Base-by-base conservation (phyloP, 2,329 filamentous ascomycete genomes). In the Aureobasidium zeae region DNA sequence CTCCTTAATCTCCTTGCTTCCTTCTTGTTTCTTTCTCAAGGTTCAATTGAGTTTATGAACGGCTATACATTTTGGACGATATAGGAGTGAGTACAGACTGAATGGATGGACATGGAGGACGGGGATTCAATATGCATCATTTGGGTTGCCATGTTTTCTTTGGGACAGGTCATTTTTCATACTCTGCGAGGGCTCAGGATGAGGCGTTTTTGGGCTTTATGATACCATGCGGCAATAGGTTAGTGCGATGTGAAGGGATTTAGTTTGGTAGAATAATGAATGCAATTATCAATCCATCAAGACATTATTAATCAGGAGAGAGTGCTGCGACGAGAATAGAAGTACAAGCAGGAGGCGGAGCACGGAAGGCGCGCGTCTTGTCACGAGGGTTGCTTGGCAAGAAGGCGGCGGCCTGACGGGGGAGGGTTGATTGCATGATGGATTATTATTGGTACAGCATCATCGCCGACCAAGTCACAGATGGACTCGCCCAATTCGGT, bases 401-500 rank as follows among this genome's bases (percentile, higher is more conserved):
- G n/a, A n/a, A n/a, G n/a, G n/a, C n/a, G n/a, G n/a, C n/a, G n/a
- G n/a, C n/a, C n/a, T n/a, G n/a, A n/a, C n/a, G 8, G 25, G 36
- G 22, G 36, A 39, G 36, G 26, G 25, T 39, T 21, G 22, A 39
- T 16, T 39, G 35, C 10, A 36, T 26, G 22, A 25, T 26, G 24
- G 13, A 21, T 29, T 30, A 29, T 39, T 39, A 26, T 24, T 31
- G 19, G 7, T 25, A n/a, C 19, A 38, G 16, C 35, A 38, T 19
- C 4, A 30, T 29, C 37, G 20, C 17, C 13, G 15, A 11, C 10
- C 25, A 26, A 64, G 54, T 64, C 66, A 49, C 57, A 63, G 47
- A 59, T 66, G 52, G 63, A 67, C 49, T 59, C 61, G 20, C 59
- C 57, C 48, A 66, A 69, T 49, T 64, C 63, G 33, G 65, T 64